Percentiles rank a stretch among this genome's conserved stretches.
phyloP scores from a whole-genome alignment of 2,329 filamentous ascomycete species.

The Diaporthe sp. region DNA sequence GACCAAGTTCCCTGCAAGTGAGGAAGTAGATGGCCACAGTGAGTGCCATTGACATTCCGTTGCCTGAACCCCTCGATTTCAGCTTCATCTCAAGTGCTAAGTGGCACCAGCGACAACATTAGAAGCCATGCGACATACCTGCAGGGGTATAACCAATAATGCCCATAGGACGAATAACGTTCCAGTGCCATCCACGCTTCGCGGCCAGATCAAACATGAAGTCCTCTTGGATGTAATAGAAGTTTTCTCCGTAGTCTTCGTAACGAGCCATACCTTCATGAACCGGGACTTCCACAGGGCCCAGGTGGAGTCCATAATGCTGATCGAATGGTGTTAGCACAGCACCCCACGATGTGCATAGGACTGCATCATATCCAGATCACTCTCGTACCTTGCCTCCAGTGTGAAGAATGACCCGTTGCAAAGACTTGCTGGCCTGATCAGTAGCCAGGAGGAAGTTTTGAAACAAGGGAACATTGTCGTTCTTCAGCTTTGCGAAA shows the following conservation, averaged over 20 bases:
- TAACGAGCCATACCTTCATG: constrained; percentile 58
- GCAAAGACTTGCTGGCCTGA: constrained; percentile 24
- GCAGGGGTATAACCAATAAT: constrained; percentile 49
- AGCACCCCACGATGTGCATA: background rate
- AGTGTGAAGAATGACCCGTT: constrained; percentile 40
- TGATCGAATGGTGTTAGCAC: constrained; percentile 54
- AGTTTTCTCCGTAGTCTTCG: constrained; percentile 56
- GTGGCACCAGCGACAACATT: background rate
- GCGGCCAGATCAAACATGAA: constrained; percentile 49
- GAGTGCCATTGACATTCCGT: constrained; percentile 50
- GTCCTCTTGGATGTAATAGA: constrained; percentile 62
- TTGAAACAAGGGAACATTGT: constrained; percentile 39
- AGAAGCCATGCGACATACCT: constrained; percentile 39
- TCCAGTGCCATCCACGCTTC: constrained; percentile 46
- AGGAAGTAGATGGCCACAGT: constrained; percentile 49
- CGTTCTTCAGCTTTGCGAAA: constrained; percentile 36
- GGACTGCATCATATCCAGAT: too few relatives aligned
- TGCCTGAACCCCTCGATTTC: constrained; percentile 37
- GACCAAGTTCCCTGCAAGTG: constrained; percentile 46
- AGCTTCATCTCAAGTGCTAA: background rate
- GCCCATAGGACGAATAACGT: constrained; percentile 49
- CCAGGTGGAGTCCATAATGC: constrained; percentile 64
- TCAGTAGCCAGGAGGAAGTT: constrained; percentile 40
- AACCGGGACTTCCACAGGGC: constrained; percentile 58
- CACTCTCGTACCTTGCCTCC: constrained; percentile 37